Percentiles rank a stretch among this genome's conserved stretches.
phyloP scores from a whole-genome alignment of 179 eudicot genomes.

The Monotropa hypopitys region DNA sequence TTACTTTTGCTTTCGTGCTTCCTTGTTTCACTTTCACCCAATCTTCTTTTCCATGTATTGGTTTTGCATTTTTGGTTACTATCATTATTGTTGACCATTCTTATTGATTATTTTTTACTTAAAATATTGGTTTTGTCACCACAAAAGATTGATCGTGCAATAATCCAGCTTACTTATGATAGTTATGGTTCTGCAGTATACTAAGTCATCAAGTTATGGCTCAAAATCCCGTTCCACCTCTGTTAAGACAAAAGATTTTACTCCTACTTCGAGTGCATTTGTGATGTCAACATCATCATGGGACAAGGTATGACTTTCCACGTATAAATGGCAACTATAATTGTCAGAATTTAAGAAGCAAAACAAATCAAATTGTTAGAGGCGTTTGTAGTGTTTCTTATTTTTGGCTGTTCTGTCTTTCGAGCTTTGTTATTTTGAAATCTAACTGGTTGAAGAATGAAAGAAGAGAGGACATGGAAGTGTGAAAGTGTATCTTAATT shows the following conservation, averaged over 20 bases:
- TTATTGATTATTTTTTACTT: background rate
- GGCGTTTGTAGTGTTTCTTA: background rate
- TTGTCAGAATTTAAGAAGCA: background rate
- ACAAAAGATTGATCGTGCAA: background rate
- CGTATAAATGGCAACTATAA: background rate
- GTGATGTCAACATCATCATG: slow-evolving; percentile 34
- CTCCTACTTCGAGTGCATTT: slow-evolving; percentile 21
- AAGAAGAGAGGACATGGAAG: background rate
- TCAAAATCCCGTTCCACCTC: slow-evolving; percentile 52
- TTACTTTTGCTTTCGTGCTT: background rate
- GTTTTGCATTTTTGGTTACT: background rate
- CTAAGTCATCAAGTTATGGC: slow-evolving; percentile 43
- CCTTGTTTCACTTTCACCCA: background rate
- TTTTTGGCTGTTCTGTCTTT: background rate
- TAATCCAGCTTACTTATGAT: background rate
- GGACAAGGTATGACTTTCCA: slow-evolving; percentile 51
- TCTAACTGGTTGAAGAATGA: background rate
- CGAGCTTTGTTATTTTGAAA: background rate
- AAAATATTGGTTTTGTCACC: background rate
- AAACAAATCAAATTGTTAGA: background rate
- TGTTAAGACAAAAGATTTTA: slow-evolving; percentile 35
- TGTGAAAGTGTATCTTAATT: too few species aligned
- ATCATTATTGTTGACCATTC: background rate
- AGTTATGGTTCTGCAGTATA: slow-evolving; percentile 13
- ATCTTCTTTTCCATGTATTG: background rate